A percentile compares a stretch with the other conserved stretches of the same genome.
Conservation (phyloP, 148 eudicot genomes). For the Cornus controversa region DNA sequence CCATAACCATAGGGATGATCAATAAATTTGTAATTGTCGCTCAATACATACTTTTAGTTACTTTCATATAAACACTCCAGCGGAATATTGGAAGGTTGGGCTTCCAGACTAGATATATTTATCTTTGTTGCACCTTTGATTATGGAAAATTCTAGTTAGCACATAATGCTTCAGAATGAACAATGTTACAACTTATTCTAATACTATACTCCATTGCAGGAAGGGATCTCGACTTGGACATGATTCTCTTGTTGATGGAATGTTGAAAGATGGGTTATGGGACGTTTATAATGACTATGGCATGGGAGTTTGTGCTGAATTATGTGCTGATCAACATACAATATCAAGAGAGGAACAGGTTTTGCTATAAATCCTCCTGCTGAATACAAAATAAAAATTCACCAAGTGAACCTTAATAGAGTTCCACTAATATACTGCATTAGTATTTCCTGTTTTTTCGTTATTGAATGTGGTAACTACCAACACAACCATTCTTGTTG, state of each 20-base stretch:
- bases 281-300: slow-evolving; percentile 92
- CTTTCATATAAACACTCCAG: background rate
- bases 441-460: background rate
- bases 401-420: slow-evolving; percentile 33
- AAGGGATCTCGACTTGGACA: slow-evolving; percentile 96
- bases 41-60: background rate
- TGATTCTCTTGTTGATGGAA: slow-evolving; percentile 94
- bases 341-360: slow-evolving; percentile 89
- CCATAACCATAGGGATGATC: background rate
- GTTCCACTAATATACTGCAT: slow-evolving; percentile 2
- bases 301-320: slow-evolving; percentile 95
- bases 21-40: too few species aligned
- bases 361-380: background rate
- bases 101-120: background rate
- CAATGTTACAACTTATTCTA: slow-evolving; percentile 33
- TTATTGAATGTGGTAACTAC: background rate
- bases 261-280: slow-evolving; percentile 96
- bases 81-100: background rate
- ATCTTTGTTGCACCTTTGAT: background rate
- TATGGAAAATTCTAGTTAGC: slow-evolving; percentile 9
- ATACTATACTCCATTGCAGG: slow-evolving; percentile 40
- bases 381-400: slow-evolving; percentile 9
- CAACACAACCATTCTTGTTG: background rate
- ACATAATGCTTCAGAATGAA: background rate
- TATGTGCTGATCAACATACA: slow-evolving; percentile 81